Percentiles rank a stretch among this genome's conserved stretches.
phyloP scores from a whole-genome alignment of 2,329 filamentous ascomycete genomes.

The Neurospora crassa region DNA sequence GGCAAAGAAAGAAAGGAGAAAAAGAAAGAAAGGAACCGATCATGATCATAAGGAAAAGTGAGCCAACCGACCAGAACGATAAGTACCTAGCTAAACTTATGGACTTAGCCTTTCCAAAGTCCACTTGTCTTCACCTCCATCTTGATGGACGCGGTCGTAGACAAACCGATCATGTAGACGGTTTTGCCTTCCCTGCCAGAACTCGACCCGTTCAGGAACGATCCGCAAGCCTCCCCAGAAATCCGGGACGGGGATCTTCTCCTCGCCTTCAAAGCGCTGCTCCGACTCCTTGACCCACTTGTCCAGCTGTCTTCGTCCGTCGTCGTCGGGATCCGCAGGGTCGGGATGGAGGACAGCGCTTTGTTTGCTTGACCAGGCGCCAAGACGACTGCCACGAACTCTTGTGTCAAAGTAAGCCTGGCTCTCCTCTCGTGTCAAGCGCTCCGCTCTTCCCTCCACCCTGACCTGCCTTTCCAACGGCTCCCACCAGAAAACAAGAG shows the following conservation, averaged over 20 bases:
- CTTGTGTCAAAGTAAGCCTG: slow-evolving; percentile 57
- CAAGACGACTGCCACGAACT: slow-evolving; percentile 72
- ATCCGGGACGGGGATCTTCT: slow-evolving; percentile 79
- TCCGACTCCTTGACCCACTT: slow-evolving; percentile 68
- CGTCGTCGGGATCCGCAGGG: slow-evolving; percentile 36
- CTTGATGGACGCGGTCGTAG: slow-evolving; percentile 54
- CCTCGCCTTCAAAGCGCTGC: slow-evolving; percentile 60
- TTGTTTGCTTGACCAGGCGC: slow-evolving; percentile 90
- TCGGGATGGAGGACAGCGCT: slow-evolving; percentile 57
- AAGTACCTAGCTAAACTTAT: slow-evolving; percentile 23
- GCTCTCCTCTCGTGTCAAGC: slow-evolving; percentile 61
- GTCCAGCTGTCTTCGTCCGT: slow-evolving; percentile 67
- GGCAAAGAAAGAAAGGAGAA: not conserved
- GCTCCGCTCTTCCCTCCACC: slow-evolving; percentile 67
- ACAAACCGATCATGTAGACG: slow-evolving; percentile 89
- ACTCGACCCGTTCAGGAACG: slow-evolving; percentile 79
- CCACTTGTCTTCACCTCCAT: slow-evolving; percentile 41
- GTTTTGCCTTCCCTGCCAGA: slow-evolving; percentile 89
- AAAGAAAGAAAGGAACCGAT: not conserved
- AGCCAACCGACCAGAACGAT: not conserved
- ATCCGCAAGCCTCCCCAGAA: slow-evolving; percentile 93
- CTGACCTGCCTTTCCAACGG: slow-evolving; percentile 80
- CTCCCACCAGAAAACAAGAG: slow-evolving; percentile 86
- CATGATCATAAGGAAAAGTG: not conserved
- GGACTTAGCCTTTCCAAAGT: slow-evolving; percentile 66